These are phyloP conservation scores for Maudiozyma bulderi DNA, from an alignment of 805 yeast species.

Conservation along the genomic window DNA sequence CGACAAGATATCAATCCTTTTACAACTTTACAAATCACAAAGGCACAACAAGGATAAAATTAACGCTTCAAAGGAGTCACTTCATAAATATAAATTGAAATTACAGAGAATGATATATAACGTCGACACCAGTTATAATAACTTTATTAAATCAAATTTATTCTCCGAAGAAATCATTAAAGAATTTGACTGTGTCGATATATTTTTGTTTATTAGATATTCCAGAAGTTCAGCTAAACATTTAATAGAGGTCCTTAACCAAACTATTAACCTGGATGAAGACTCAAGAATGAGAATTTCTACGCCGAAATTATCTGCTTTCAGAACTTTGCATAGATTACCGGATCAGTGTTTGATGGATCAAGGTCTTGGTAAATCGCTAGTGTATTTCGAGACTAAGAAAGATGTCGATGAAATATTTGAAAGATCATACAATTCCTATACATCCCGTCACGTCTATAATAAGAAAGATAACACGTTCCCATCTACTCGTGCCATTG, in stretches of 20 bases:
- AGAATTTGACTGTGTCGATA: constrained; percentile 30
- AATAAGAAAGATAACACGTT: constrained; percentile 4
- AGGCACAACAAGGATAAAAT: constrained; percentile 3
- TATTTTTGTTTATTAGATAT: constrained; percentile 34
- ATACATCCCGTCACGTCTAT: constrained; percentile 33
- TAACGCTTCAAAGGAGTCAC: constrained; percentile 5
- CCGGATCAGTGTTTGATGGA: constrained; percentile 36
- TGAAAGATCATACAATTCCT: constrained; percentile 34
- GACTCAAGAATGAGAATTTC: constrained; percentile 29
- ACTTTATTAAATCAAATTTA: constrained; percentile 29
- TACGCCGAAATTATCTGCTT: constrained; percentile 33
- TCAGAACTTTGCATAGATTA: constrained; percentile 33
- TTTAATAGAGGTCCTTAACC: constrained; percentile 20
- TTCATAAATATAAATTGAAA: constrained; percentile 5
- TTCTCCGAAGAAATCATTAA: constrained; percentile 30
- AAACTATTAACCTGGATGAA: constrained; percentile 18
- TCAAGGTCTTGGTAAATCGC: constrained; percentile 38
- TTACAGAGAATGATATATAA: constrained; percentile 26
- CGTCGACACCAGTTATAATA: constrained; percentile 29
- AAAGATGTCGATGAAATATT: constrained; percentile 39
- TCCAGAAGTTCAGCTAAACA: constrained; percentile 34
- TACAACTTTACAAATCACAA: constrained; percentile 5
- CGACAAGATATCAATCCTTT: constrained; percentile 14
- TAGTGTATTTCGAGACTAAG: constrained; percentile 35
- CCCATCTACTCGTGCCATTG: constrained; percentile 30